These are phyloP conservation scores for Trichoderma guizhouense DNA, from an alignment of 2,329 filamentous ascomycete genomes.

Conservation along the genomic window DNA sequence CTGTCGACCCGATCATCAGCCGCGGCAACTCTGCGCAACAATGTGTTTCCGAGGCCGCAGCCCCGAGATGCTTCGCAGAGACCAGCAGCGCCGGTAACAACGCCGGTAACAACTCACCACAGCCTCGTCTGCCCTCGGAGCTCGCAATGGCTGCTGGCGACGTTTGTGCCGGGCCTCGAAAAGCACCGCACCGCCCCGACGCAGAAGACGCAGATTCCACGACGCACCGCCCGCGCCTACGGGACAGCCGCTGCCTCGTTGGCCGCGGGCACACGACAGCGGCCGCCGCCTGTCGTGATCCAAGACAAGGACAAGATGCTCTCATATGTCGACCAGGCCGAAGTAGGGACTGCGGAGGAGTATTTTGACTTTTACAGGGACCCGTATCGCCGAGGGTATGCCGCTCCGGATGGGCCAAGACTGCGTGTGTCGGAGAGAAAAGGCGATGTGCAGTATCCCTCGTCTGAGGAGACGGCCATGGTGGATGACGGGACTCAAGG, in stretches of 20 bases:
- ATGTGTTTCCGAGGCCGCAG: conserved; percentile 25
- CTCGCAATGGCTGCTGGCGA: conserved; percentile 41
- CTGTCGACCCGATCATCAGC: conserved; percentile 44
- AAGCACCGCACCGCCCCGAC: conserved; percentile 19
- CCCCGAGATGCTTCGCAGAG: conserved; percentile 21
- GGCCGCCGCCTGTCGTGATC: conserved; percentile 16
- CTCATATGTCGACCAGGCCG: conserved; percentile 49
- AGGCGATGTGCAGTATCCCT: conserved; percentile 48
- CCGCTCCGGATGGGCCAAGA: conserved; percentile 46
- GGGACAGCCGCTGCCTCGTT: conserved; percentile 27
- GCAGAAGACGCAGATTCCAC: conserved; percentile 1
- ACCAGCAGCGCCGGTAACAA: conserved; percentile 16
- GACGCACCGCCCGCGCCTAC: conserved; percentile 24
- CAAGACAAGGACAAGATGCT: conserved; percentile 46
- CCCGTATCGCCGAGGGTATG: conserved; percentile 54
- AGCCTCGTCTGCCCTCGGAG: conserved; percentile 32
- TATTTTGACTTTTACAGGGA: conserved; percentile 51
- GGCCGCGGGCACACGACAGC: conserved; percentile 19
- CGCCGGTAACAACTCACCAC: neutral
- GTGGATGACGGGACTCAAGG: conserved; percentile 35
- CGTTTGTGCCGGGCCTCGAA: conserved; percentile 34
- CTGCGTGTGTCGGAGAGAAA: conserved; percentile 48
- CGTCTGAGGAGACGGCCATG: conserved; percentile 38
- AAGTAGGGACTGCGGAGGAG: conserved; percentile 48
- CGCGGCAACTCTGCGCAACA: conserved; percentile 17